Base-by-base conservation (phyloP, 371 early-diverging fungal genomes). In the Lichtheimia ramosa region DNA sequence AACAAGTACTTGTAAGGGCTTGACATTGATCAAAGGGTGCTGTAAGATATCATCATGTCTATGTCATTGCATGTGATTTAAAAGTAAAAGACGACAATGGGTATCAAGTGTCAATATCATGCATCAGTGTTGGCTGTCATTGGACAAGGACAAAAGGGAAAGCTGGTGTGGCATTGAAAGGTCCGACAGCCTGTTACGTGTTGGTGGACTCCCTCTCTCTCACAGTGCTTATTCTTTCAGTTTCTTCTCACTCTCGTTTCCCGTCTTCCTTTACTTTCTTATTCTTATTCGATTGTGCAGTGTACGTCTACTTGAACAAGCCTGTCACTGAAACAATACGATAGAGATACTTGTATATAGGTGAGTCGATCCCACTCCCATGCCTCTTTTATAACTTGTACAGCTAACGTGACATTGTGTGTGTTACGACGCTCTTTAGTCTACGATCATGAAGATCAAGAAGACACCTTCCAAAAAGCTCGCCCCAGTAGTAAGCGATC, bases 401-500 rank as follows among this genome's bases (percentile, higher is more conserved):
- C 50, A 21, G 16, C 24, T 15, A 40, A 53, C 53, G 53, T 53
- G 53, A 53, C 53, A 40, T 40, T 40, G 18, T 53, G 16, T 13
- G 41, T 25, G 41, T 43, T 55, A 13, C 27, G 43, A 12, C 56
- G 7, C 27, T 58, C 52, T 18, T 41, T 58, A 65, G 65, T 65
- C 61, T 54, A 56, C 60, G 65, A 73, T 66, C 70, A 88, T 88
- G 87, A 88, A 85, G 75, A 88, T 86, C 70, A 88, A 70, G 67
- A 88, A 86, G 75, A 71, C 85, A 4, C 83, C 87, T 27, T 82
- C 87, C 25, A 84, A 84, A 69, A 83, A 83, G 65, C 77, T 85
- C 67, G 76, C 78, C 7, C 79, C 81, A 25, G 80, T 86, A 59
- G 88, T 88, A 82, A 81, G 75, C 21, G 39, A 24, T 39, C 13